Conservation (phyloP, 2,329 filamentous ascomycete genomes). For the Graphiopsis chlorocephala region DNA sequence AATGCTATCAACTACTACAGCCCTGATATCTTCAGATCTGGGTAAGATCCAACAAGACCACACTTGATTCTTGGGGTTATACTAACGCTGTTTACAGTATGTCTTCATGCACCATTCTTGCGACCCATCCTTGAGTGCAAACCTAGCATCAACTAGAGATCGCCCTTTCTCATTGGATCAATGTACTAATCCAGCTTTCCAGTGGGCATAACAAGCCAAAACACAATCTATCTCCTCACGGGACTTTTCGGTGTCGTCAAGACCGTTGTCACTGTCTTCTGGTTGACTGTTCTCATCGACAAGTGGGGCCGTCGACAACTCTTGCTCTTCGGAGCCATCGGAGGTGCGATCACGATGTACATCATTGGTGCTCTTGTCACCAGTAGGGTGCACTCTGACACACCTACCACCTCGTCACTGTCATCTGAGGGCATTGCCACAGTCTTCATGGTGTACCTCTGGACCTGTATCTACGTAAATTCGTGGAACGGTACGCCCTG, state of each 20-base stretch:
- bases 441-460: constrained; percentile 15
- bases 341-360: constrained; percentile 13
- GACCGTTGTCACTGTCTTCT: constrained; percentile 17
- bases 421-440: constrained; percentile 11
- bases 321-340: constrained; percentile 8
- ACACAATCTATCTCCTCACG: constrained; percentile 15
- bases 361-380: constrained; percentile 15
- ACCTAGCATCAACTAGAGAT: background rate
- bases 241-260: constrained; percentile 21
- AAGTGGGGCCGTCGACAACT: constrained; percentile 16
- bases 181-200: background rate
- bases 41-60: background rate
- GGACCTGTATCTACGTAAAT: constrained; percentile 42
- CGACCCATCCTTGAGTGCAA: background rate
- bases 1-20: constrained; percentile 16
- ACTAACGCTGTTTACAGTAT: background rate
- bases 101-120: background rate
- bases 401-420: background rate
- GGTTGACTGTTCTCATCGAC: constrained; percentile 13
- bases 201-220: constrained; percentile 12
- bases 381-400: background rate
- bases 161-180: background rate
- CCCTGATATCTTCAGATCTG: background rate
- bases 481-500: constrained; percentile 42
- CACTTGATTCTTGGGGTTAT: background rate